Conservation (phyloP, 805 yeast genomes). For the Saccharomycopsis sp. region DNA sequence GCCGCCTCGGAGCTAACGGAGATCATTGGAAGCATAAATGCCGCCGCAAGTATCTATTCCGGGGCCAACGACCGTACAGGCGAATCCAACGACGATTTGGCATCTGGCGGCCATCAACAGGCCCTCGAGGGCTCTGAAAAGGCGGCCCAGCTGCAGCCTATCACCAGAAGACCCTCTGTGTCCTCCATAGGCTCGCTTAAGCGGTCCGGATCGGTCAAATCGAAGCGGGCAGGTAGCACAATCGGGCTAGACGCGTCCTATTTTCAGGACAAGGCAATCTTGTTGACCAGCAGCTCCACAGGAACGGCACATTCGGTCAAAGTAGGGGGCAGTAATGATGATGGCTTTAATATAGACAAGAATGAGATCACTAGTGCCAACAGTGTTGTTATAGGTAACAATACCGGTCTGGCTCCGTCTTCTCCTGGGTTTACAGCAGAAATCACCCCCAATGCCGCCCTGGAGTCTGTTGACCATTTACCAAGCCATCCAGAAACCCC, state of each 20-base stretch:
- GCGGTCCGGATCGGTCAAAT: conserved; percentile 12
- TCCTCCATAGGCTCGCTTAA: conserved; percentile 9
- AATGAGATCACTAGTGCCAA: too few species aligned
- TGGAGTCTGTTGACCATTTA: too few species aligned
- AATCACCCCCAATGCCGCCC: too few species aligned
- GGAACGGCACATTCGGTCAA: conserved; percentile 17
- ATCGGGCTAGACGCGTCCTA: conserved; percentile 4
- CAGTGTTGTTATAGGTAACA: too few species aligned
- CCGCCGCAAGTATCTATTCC: not conserved
- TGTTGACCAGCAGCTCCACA: conserved; percentile 15
- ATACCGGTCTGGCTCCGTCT: too few species aligned
- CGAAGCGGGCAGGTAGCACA: conserved; percentile 1
- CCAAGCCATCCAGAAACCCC: too few species aligned
- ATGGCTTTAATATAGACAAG: too few species aligned
- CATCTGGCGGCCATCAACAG: not conserved
- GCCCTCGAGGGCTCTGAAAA: not conserved
- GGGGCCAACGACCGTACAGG: not conserved
- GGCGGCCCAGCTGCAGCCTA: not conserved
- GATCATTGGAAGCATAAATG: not conserved
- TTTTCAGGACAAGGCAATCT: conserved; percentile 12
- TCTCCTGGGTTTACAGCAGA: too few species aligned
- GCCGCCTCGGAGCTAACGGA: not conserved
- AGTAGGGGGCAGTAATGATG: not conserved
- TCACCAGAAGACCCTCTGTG: conserved; percentile 7
- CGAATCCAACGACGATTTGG: not conserved